Percentiles rank a stretch among this genome's conserved stretches.
Evolutionary conservation across 176 grass and related monocot genomes (phyloP).

Genomic region (Carex cristatella): DNA sequence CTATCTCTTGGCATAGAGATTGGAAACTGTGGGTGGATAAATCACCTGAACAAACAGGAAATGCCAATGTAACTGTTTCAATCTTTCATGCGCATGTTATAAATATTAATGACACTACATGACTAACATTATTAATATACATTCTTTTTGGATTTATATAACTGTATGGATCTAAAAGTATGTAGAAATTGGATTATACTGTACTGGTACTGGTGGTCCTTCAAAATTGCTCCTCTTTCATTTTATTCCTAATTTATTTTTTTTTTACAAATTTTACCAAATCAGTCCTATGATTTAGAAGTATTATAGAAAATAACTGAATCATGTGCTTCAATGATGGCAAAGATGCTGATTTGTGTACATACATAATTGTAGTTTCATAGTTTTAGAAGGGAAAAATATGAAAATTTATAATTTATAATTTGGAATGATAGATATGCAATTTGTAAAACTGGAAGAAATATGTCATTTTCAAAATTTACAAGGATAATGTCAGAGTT

Average conservation of each 20-base stretch:
- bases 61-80: background rate
- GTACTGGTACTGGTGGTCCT: background rate
- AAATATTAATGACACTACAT: background rate
- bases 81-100: background rate
- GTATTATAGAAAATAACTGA: background rate
- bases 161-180: background rate
- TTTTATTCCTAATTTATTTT: background rate
- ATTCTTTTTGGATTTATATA: background rate
- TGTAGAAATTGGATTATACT: background rate
- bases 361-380: too few species aligned
- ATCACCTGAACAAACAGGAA: background rate
- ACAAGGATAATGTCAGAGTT: too few species aligned
- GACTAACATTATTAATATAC: background rate
- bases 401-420: too few species aligned
- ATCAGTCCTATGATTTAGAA: background rate
- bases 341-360: too few species aligned
- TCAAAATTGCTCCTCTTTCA: background rate
- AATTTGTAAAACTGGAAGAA: too few species aligned
- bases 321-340: too few species aligned
- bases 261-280: background rate
- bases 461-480: too few species aligned
- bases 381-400: too few species aligned
- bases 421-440: too few species aligned
- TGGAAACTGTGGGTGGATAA: too few species aligned
- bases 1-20: too few species aligned